Conservation (phyloP, 805 yeast genomes). For the Suhomyces pyralidae region DNA sequence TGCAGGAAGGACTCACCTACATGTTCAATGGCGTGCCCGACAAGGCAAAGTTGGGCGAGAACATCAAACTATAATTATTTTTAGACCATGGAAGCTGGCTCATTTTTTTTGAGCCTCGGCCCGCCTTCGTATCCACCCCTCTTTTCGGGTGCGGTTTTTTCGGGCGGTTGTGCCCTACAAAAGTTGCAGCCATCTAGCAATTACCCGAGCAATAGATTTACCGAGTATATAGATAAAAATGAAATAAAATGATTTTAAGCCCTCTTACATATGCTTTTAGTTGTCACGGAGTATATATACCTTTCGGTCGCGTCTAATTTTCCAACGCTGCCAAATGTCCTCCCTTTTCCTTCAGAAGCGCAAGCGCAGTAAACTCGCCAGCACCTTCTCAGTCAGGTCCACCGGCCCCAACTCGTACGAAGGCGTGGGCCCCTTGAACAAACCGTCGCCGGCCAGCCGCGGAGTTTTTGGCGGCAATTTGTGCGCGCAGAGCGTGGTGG, state of each 20-base stretch:
- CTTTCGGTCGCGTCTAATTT: background rate
- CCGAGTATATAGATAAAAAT: background rate
- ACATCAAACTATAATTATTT: background rate
- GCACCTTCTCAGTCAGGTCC: slow-evolving; percentile 11
- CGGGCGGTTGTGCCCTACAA: too few relatives aligned
- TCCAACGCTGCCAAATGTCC: background rate
- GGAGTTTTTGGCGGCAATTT: slow-evolving; percentile 45
- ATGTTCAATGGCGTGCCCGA: slow-evolving; percentile 25
- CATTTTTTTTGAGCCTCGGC: background rate
- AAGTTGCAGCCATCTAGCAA: background rate
- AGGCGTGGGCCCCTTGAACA: slow-evolving; percentile 16
- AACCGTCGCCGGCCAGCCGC: slow-evolving; percentile 20
- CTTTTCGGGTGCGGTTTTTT: background rate
- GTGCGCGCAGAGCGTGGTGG: slow-evolving; percentile 33
- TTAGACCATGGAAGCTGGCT: background rate
- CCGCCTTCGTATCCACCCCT: background rate
- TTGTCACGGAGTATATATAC: background rate
- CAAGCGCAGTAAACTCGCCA: background rate
- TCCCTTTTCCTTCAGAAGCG: background rate
- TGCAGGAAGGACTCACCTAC: slow-evolving; percentile 41
- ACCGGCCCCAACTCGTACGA: slow-evolving; percentile 9
- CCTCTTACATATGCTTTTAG: background rate
- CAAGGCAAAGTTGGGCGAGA: slow-evolving; percentile 1
- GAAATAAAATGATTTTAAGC: background rate
- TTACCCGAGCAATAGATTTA: background rate